These are phyloP conservation scores for Aspergillus puulaauensis DNA, from an alignment of 2,329 filamentous ascomycete species.

Conservation along the genomic window DNA sequence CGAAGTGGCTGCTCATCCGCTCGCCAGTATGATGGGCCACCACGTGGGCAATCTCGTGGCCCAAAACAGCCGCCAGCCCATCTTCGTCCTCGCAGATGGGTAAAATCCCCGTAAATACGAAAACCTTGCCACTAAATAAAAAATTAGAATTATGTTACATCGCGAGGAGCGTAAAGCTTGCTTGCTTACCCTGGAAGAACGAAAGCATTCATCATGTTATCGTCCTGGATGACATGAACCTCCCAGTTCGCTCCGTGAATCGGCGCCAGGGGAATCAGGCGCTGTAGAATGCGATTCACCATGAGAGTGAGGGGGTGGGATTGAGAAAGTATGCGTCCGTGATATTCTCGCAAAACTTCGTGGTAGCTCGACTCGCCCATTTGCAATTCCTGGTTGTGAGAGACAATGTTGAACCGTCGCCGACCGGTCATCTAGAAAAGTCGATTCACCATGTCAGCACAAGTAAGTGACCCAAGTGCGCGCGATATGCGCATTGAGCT, in stretches of 20 bases:
- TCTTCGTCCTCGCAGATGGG: conserved; percentile 57
- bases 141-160: conserved; percentile 5
- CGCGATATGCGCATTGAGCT: background rate
- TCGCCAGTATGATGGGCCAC: conserved; percentile 58
- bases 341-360: conserved; percentile 48
- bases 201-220: conserved; percentile 57
- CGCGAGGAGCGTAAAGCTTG: conserved; percentile 10
- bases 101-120: conserved; percentile 63
- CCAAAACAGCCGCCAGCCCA: conserved; percentile 60
- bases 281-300: conserved; percentile 54
- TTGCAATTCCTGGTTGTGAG: conserved; percentile 44
- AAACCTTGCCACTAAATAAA: conserved; percentile 56
- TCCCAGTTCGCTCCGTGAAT: conserved; percentile 52
- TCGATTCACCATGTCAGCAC: background rate
- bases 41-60: conserved; percentile 66
- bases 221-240: conserved; percentile 58
- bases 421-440: conserved; percentile 51
- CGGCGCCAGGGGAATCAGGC: conserved; percentile 54
- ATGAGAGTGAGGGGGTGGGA: conserved; percentile 48
- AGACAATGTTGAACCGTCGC: conserved; percentile 59
- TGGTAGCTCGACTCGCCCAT: conserved; percentile 47
- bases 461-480: background rate
- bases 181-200: conserved; percentile 55
- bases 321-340: conserved; percentile 49
- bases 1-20: conserved; percentile 48